phyloP scores from a whole-genome alignment of 2,329 filamentous ascomycete genomes.

The Neoascochyta sp. region DNA sequence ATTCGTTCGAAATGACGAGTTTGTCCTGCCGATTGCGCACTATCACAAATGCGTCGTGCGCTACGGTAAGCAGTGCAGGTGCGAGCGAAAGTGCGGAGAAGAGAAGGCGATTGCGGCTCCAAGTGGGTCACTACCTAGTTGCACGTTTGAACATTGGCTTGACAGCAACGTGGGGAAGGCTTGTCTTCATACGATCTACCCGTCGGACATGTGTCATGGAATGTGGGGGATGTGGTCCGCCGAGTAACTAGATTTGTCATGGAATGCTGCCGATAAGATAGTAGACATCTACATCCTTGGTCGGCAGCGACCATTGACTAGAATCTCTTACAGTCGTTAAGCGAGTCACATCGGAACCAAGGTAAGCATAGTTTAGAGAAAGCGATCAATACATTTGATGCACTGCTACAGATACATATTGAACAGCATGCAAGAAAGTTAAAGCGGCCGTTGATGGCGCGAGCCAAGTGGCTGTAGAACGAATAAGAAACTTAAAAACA shows the following conservation, averaged over 20 bases:
- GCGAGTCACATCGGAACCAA: too few relatives aligned
- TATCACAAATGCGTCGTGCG: too few relatives aligned
- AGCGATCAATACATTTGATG: too few relatives aligned
- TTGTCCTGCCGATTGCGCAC: too few relatives aligned
- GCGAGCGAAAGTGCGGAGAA: too few relatives aligned
- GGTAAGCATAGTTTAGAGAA: too few relatives aligned
- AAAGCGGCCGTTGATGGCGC: constrained; percentile 6
- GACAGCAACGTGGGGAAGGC: constrained; percentile 25
- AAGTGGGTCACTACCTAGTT: constrained; percentile 12
- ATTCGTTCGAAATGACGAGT: not conserved
- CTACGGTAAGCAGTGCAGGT: too few relatives aligned
- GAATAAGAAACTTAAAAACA: constrained; percentile 4
- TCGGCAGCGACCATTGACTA: too few relatives aligned
- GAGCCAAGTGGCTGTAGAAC: constrained; percentile 5
- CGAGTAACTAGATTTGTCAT: constrained; percentile 28
- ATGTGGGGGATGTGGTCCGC: constrained; percentile 20
- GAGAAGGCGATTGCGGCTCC: constrained; percentile 7
- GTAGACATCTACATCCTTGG: constrained; percentile 1
- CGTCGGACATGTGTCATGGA: constrained; percentile 3
- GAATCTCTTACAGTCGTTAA: too few relatives aligned
- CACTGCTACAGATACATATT: constrained; percentile 1
- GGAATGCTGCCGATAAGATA: constrained; percentile 20
- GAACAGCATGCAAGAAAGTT: too few relatives aligned
- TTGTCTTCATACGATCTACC: constrained; percentile 13
- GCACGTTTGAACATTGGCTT: constrained; percentile 6